Percentiles rank a stretch among this genome's conserved stretches.
These are phyloP conservation scores for Halenospora varia DNA, from an alignment of 495 filamentous ascomycete species.

Conservation along the genomic window DNA sequence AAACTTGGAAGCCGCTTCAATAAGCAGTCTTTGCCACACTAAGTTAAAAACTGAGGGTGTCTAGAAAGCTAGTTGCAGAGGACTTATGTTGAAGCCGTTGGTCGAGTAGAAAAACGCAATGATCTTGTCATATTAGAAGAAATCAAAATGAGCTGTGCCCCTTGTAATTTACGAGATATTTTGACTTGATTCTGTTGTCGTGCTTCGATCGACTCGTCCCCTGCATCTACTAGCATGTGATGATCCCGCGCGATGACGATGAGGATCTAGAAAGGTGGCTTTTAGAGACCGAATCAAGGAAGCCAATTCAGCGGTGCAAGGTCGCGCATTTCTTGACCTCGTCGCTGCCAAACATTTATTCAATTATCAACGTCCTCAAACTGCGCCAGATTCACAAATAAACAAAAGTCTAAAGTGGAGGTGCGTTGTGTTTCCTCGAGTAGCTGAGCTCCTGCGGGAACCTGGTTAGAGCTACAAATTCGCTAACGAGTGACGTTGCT, in stretches of 20 bases:
- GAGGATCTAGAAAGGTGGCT: neutral
- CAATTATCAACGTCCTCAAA: neutral
- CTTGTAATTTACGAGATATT: too few species aligned
- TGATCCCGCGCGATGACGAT: neutral
- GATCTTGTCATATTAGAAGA: too few species aligned
- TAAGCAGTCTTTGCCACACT: neutral
- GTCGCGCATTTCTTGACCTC: neutral
- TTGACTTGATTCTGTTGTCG: too few species aligned
- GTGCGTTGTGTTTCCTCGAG: neutral
- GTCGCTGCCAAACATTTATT: neutral
- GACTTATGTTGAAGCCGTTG: too few species aligned
- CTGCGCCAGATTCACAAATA: neutral
- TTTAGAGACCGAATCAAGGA: slow-evolving; percentile 3
- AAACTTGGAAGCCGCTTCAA: too few species aligned
- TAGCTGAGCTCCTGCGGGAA: too few species aligned
- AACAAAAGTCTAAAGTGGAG: neutral
- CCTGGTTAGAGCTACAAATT: neutral
- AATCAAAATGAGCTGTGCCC: too few species aligned
- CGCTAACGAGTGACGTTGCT: neutral
- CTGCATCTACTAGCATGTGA: slow-evolving; percentile 13
- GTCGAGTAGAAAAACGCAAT: too few species aligned
- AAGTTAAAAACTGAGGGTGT: neutral
- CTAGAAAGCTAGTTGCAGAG: too few species aligned
- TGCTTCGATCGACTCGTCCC: too few species aligned
- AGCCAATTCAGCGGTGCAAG: neutral